Percentiles rank a stretch among this genome's conserved stretches.
Conservation (phyloP, 306 rosid species). For the Abrus pulchellus region DNA sequence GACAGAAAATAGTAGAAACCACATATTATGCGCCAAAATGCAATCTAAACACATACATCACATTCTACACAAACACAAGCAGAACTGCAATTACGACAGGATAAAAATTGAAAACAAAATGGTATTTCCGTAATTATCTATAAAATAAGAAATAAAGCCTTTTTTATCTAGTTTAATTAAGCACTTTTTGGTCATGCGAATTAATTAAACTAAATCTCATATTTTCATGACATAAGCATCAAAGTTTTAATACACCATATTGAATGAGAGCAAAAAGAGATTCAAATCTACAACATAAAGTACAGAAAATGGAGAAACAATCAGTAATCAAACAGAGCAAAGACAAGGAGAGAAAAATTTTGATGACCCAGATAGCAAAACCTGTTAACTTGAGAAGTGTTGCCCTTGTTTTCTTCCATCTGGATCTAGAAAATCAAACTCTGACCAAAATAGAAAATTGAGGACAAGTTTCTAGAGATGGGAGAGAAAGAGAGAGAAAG, state of each 20-base stretch:
- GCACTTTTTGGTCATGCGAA: background rate
- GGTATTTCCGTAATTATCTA: background rate
- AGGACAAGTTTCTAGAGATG: background rate
- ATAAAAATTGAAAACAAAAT: background rate
- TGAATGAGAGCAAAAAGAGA: slow-evolving; percentile 24
- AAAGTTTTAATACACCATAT: slow-evolving; percentile 9
- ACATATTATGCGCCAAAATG: slow-evolving; percentile 3
- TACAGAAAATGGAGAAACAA: background rate
- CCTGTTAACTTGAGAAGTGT: slow-evolving; percentile 62
- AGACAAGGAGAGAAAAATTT: slow-evolving; percentile 7
- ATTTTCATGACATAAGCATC: slow-evolving; percentile 19
- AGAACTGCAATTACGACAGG: background rate
- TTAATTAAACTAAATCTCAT: slow-evolving; percentile 9
- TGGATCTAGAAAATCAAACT: slow-evolving; percentile 47
- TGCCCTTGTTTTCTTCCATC: slow-evolving; percentile 48
- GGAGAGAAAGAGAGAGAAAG: background rate
- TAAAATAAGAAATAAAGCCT: background rate
- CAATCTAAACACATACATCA: background rate
- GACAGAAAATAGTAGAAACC: background rate
- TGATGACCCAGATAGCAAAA: slow-evolving; percentile 42
- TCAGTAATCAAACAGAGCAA: slow-evolving; percentile 19
- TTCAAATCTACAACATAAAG: slow-evolving; percentile 38
- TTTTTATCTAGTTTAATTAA: background rate
- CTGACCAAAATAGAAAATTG: background rate
- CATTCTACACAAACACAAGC: background rate